phyloP scores from a whole-genome alignment of 1,284 basidiomycete species.

The Flammula alnicola region DNA sequence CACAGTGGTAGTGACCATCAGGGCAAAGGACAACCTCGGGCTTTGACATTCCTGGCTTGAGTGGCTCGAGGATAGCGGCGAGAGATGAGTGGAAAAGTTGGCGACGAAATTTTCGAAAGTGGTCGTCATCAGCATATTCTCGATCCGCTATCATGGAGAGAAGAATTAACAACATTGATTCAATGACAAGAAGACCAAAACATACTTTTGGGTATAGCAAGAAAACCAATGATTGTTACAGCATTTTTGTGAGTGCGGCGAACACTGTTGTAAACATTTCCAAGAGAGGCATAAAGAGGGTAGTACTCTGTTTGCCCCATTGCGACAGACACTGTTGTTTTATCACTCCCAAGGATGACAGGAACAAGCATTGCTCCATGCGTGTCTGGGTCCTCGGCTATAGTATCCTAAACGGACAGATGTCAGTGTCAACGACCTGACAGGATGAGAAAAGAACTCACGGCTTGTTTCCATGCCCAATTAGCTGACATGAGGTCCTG shows the following conservation, averaged over 20 bases:
- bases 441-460: conserved; percentile 15
- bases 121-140: conserved; percentile 18
- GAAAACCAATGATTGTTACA: conserved; percentile 31
- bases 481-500: conserved; percentile 40
- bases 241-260: conserved; percentile 29
- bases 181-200: not conserved
- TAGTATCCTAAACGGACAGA: conserved; percentile 26
- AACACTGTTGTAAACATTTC: conserved; percentile 30
- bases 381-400: conserved; percentile 26
- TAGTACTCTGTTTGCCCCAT: conserved; percentile 39
- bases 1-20: conserved; percentile 35
- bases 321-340: conserved; percentile 38
- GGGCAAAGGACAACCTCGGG: conserved; percentile 30
- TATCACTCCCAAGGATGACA: conserved; percentile 37
- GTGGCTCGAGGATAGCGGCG: conserved; percentile 20
- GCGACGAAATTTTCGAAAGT: conserved; percentile 31
- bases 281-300: conserved; percentile 33
- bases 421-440: not conserved
- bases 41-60: conserved; percentile 31
- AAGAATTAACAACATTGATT: not conserved
- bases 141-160: not conserved
- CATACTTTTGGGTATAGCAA: conserved; percentile 39
- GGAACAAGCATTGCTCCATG: conserved; percentile 35
- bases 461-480: conserved; percentile 39
- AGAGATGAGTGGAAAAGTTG: too few species aligned